Evolutionary conservation across 2,329 filamentous ascomycete genomes (phyloP).

Genomic region (Seiridium unicorne): DNA sequence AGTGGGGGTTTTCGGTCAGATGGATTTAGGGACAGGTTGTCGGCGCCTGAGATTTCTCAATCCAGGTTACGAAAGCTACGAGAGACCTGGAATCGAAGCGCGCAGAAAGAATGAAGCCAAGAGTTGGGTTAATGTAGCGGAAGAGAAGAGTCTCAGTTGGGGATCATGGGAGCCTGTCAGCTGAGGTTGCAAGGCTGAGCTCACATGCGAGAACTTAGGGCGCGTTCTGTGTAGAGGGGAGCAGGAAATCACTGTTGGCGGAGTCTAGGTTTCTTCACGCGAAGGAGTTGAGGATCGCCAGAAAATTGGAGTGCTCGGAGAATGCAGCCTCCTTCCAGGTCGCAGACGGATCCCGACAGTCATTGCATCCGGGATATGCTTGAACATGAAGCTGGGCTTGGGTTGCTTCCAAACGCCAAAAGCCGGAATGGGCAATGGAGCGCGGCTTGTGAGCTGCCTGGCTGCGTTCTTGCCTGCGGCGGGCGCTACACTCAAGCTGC

Average conservation of each 20-base stretch:
- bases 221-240: background rate
- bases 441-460: too few relatives aligned
- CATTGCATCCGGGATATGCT: background rate
- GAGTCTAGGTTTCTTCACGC: background rate
- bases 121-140: background rate
- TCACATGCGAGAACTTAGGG: background rate
- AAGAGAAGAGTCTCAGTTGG: background rate
- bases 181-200: conserved; percentile 6
- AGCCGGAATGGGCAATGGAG: too few relatives aligned
- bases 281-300: background rate
- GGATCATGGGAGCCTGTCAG: background rate
- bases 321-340: too few relatives aligned
- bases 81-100: background rate
- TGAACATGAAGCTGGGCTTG: background rate
- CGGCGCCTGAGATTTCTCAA: too few relatives aligned
- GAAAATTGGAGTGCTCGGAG: background rate
- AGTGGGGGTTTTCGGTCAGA: background rate
- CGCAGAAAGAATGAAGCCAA: background rate
- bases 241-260: too few relatives aligned
- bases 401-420: background rate
- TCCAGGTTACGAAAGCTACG: too few relatives aligned
- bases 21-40: too few relatives aligned
- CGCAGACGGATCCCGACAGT: too few relatives aligned
- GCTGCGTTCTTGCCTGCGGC: background rate
- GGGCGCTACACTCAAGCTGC: background rate